Evolutionary conservation across 176 grass and related monocot species (phyloP), one percentile per base, ranked within the genome.

Genomic region (Carex kokanica): DNA sequence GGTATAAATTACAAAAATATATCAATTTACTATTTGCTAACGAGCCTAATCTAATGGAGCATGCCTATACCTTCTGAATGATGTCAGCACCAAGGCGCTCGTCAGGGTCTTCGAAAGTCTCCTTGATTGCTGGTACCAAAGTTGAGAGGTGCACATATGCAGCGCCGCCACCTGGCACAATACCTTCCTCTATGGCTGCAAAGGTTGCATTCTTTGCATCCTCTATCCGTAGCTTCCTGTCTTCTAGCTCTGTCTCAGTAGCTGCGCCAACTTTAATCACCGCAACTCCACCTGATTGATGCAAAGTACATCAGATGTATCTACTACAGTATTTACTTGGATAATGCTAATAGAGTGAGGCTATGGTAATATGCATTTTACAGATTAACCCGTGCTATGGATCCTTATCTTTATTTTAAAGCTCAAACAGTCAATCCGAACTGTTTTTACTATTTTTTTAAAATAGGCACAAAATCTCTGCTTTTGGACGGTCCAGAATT

Each of bases 171-270:
- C 94, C 94, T 41, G 94, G 94, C n/a, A 94, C 94, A 65, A 92
- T 97, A 18, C 94, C 94, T 88, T 97, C 94, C 85, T 97, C 92
- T 60, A 94, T 97, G 40, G 92, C 94, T 4, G 94, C 94, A 62
- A 97, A 97, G 25, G 94, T 97, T 14, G 94, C 94, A 65, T 97
- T 97, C 78, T 97, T 97, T 4, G 92, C 94, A 47, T 97, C 94
- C 88, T 97, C 94, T 31, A 97, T 88, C 12, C 92, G 88, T 60
- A 97, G 86, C 83, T 97, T 97, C 85, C 92, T 90, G 77, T 97
- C 94, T 85, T 97, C 94, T 3, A 97, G 90, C 72, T 97, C 94
- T 54, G 94, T 90, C 85, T 97, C 92, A 0, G 94, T 97, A 15
- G 92, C 90, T 2, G 94, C 94, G 41, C 94, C 94, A 41, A 97